Percentiles rank a stretch among this genome's conserved stretches.
Conservation (phyloP, 495 filamentous ascomycete genomes). For the Podospora australis region DNA sequence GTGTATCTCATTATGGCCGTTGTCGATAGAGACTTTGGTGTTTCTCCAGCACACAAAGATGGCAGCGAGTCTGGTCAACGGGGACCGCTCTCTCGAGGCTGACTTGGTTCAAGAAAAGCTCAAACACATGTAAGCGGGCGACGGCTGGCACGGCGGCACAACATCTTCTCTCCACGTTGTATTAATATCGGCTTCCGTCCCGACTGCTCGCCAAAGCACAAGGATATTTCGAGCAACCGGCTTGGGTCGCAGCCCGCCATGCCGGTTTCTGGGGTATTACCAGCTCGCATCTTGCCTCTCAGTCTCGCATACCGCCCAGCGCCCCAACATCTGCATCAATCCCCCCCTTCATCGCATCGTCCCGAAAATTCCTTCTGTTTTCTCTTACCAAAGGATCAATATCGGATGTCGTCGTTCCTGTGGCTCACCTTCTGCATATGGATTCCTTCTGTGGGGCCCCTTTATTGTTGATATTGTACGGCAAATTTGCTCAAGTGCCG, state of each 20-base stretch:
- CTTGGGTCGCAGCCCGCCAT: slow-evolving; percentile 5
- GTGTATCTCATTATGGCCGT: not conserved
- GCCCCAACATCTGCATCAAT: not conserved
- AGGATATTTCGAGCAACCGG: slow-evolving; percentile 1
- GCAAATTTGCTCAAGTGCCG: slow-evolving; percentile 4
- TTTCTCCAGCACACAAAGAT: too few relatives aligned
- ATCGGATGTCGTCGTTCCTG: not conserved
- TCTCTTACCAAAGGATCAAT: not conserved
- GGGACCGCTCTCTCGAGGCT: too few relatives aligned
- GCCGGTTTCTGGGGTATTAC: not conserved
- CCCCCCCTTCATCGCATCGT: not conserved
- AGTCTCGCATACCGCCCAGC: not conserved
- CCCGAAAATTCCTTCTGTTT: not conserved
- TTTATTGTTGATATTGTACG: not conserved
- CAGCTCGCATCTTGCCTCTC: not conserved
- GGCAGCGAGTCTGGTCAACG: too few relatives aligned
- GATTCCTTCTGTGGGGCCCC: not conserved
- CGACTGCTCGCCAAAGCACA: not conserved
- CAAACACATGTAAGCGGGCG: not conserved
- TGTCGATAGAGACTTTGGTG: not conserved
- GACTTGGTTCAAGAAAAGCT: not conserved
- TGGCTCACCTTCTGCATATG: not conserved
- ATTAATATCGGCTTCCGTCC: slow-evolving; percentile 5
- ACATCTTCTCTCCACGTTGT: slow-evolving; percentile 1
- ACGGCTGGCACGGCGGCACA: not conserved